Conservation (phyloP, 2,329 filamentous ascomycete genomes). For the Cylindrodendrum hubeiense region DNA sequence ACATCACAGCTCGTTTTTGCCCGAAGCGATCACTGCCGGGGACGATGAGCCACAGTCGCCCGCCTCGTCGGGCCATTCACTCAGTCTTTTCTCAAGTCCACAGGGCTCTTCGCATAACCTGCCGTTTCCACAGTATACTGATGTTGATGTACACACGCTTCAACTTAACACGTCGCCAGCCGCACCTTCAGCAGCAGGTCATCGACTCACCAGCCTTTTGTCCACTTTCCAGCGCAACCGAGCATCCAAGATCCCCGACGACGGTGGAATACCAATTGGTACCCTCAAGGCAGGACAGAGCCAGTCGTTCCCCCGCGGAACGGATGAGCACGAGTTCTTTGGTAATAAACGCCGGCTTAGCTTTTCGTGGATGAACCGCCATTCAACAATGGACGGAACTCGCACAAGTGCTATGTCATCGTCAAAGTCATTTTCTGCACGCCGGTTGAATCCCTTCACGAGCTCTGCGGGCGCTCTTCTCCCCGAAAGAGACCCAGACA, state of each 20-base stretch:
- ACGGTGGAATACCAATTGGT: constrained; percentile 72
- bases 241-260: constrained; percentile 67
- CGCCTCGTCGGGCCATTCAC: constrained; percentile 68
- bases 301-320: constrained; percentile 78
- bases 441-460: constrained; percentile 61
- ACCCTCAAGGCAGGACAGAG: constrained; percentile 79
- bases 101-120: constrained; percentile 71
- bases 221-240: constrained; percentile 73
- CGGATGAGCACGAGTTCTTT: constrained; percentile 67
- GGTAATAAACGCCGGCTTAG: constrained; percentile 69
- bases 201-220: constrained; percentile 64
- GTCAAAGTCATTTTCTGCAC: constrained; percentile 54
- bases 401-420: constrained; percentile 46
- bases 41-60: constrained; percentile 70
- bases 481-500: constrained; percentile 67
- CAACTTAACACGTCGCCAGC: constrained; percentile 55
- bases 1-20: constrained; percentile 41
- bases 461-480: constrained; percentile 63
- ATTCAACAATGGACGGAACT: constrained; percentile 59
- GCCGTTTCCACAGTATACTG: constrained; percentile 64
- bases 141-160: constrained; percentile 61
- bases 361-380: constrained; percentile 71
- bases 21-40: constrained; percentile 45
- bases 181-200: constrained; percentile 46
- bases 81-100: constrained; percentile 71